Conservation (phyloP, 208 protist genomes). For the Leishmania mexicana region DNA sequence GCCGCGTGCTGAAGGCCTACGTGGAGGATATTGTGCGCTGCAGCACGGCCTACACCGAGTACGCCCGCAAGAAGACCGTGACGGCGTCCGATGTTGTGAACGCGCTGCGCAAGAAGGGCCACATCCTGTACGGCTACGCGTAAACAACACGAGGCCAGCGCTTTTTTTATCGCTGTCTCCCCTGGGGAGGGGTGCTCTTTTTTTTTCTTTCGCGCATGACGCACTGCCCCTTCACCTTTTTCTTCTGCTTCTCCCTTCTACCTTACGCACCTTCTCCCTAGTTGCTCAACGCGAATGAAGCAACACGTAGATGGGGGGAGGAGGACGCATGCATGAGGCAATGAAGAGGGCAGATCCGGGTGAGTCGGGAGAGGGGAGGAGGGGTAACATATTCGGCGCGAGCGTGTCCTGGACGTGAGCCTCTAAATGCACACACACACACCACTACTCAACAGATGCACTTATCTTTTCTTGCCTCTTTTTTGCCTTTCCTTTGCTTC, state of each 20-base stretch:
- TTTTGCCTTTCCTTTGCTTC: neutral
- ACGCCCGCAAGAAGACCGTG: conserved; percentile 83
- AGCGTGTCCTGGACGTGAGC: neutral
- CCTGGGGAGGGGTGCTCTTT: neutral
- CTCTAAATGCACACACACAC: neutral
- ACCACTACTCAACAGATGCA: neutral
- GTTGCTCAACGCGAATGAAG: neutral
- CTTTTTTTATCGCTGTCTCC: neutral
- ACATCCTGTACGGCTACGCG: conserved; percentile 91
- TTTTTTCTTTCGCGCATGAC: neutral
- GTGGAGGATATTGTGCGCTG: conserved; percentile 84
- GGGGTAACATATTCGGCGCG: neutral
- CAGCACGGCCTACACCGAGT: conserved; percentile 86
- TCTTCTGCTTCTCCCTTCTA: neutral
- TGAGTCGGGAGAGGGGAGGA: neutral
- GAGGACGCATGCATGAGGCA: neutral
- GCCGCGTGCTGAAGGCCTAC: conserved; percentile 82
- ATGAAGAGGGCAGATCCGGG: neutral
- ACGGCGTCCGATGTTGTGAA: conserved; percentile 88
- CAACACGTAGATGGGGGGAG: neutral
- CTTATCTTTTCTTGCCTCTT: neutral
- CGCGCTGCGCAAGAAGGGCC: conserved; percentile 86
- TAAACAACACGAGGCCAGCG: conserved; percentile 7
- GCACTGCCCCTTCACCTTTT: neutral
- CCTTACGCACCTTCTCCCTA: neutral